phyloP scores from a whole-genome alignment of 352 stramenopile genomes.

The Aphanomyces cochlioides region DNA sequence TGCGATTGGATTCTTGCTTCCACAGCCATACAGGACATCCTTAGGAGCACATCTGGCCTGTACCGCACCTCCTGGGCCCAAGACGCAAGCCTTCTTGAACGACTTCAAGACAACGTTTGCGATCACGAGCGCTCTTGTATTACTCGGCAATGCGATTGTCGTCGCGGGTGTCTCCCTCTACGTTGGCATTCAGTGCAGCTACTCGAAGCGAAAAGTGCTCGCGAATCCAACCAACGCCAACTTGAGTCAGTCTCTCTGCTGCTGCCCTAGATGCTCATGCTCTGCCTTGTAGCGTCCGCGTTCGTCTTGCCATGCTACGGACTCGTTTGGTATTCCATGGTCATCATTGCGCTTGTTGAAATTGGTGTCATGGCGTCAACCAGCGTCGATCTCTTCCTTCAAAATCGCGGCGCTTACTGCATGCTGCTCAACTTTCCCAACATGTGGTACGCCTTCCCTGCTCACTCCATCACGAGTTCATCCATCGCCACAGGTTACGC shows the following conservation, averaged over 20 bases:
- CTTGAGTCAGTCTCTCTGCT: conserved; percentile 55
- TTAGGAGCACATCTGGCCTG: conserved; percentile 18
- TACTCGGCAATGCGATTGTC: conserved; percentile 62
- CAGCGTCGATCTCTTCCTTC: conserved; percentile 31
- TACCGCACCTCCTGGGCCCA: not conserved
- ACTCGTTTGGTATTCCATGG: conserved; percentile 80
- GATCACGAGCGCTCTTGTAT: conserved; percentile 51
- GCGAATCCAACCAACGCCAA: conserved; percentile 63
- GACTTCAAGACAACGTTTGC: conserved; percentile 2
- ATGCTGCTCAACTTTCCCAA: conserved; percentile 35
- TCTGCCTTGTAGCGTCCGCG: conserved; percentile 39
- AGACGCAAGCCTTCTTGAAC: conserved; percentile 9
- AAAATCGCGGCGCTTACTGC: conserved; percentile 12
- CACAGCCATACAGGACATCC: not conserved
- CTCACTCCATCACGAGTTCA: not conserved
- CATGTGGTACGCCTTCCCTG: conserved; percentile 9
- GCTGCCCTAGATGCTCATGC: not conserved
- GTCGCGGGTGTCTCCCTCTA: conserved; percentile 62
- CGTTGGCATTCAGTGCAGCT: conserved; percentile 72
- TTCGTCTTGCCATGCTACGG: conserved; percentile 88
- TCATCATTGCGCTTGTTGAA: conserved; percentile 39
- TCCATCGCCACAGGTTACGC: conserved; percentile 57
- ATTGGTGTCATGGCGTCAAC: conserved; percentile 41
- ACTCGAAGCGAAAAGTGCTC: conserved; percentile 66
- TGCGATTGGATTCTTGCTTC: conserved; percentile 1